Evolutionary conservation across 2,329 filamentous ascomycete genomes (phyloP).

Genomic region (Penicillium paneum): DNA sequence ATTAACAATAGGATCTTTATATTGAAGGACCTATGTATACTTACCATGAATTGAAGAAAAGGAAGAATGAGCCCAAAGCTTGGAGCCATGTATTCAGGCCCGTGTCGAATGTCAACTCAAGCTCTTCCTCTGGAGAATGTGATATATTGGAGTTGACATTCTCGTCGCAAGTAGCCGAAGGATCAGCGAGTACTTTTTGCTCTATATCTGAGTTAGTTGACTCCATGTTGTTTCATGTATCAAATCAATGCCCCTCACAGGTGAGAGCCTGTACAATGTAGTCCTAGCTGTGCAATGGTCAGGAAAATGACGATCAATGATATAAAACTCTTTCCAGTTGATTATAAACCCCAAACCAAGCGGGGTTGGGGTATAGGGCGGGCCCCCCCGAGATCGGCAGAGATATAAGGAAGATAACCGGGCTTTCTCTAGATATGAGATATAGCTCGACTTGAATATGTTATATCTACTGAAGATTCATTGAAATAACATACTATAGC

Average conservation of each 20-base stretch:
- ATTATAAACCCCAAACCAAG: conserved; percentile 21
- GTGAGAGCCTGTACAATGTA: background rate
- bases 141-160: conserved; percentile 6
- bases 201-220: conserved; percentile 27
- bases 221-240: conserved; percentile 15
- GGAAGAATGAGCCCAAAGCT: conserved; percentile 45
- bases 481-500: background rate
- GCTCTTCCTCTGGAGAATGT: conserved; percentile 19
- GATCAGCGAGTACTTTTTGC: conserved; percentile 20
- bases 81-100: conserved; percentile 46
- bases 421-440: background rate
- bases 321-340: background rate
- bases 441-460: background rate
- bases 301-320: background rate
- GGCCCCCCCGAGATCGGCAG: background rate
- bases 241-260: conserved; percentile 1
- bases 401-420: background rate
- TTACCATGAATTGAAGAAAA: conserved; percentile 52
- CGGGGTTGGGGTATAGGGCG: conserved; percentile 16
- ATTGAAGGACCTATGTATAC: conserved; percentile 5
- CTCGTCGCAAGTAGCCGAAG: conserved; percentile 10
- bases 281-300: background rate
- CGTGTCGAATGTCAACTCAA: conserved; percentile 32
- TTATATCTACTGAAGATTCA: no score
- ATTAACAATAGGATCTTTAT: conserved; percentile 10